These are phyloP conservation scores for Triticum aestivum DNA, from an alignment of 176 grass and related monocot genomes.

Conservation along the genomic window DNA sequence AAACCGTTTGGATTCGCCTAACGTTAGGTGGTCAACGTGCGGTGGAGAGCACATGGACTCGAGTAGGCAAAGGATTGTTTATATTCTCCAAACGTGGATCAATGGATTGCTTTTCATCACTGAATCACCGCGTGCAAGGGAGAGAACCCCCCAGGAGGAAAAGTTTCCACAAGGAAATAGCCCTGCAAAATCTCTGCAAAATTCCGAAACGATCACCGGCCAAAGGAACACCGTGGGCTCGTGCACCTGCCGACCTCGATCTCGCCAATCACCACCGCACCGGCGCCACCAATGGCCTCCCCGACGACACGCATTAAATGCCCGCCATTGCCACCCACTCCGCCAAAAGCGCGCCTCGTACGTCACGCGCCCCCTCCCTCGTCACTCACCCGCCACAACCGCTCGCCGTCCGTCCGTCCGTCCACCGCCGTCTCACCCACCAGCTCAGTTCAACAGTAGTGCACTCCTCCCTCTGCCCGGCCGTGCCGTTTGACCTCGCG, in stretches of 20 bases:
- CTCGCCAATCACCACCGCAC: neutral
- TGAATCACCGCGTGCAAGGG: no score
- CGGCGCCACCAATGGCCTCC: neutral
- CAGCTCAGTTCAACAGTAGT: neutral
- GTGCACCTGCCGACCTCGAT: neutral
- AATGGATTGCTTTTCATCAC: no score
- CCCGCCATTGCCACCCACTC: slow-evolving; percentile 3
- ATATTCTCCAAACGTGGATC: no score
- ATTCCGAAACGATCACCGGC: no score
- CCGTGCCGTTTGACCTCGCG: slow-evolving; percentile 5
- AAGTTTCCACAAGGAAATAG: no score
- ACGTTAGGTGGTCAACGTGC: no score
- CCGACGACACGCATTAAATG: slow-evolving; percentile 35
- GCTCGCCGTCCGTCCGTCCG: neutral
- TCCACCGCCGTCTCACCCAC: neutral
- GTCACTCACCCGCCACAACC: neutral
- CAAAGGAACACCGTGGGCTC: no score
- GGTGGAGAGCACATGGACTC: no score
- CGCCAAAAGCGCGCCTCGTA: neutral
- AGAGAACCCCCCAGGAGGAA: no score
- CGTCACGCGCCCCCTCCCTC: neutral
- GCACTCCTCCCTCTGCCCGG: neutral
- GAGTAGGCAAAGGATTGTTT: no score
- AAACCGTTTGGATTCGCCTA: no score
- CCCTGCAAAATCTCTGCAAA: no score